Evolutionary conservation across 768 basidiomycete genomes (phyloP).

Genomic region (Pholiota molesta): DNA sequence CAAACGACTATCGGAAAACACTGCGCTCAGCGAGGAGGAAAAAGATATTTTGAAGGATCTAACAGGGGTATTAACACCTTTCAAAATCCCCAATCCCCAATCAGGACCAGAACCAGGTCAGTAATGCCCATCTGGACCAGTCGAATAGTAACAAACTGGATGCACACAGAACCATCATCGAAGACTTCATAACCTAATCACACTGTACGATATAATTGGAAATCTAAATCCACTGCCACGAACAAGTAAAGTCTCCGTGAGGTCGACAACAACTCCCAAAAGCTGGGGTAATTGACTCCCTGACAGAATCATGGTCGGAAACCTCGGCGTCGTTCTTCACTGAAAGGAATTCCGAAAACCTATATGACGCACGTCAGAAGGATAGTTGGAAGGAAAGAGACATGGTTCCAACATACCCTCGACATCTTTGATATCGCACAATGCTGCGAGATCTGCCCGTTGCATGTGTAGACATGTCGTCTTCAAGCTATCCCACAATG

Average conservation of each 20-base stretch:
- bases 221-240: constrained; percentile 23
- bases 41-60: constrained; percentile 31
- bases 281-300: constrained; percentile 4
- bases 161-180: constrained; percentile 20
- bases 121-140: neutral
- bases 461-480: constrained; percentile 83
- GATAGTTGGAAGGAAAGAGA: neutral
- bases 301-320: constrained; percentile 3
- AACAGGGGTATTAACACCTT: constrained; percentile 18
- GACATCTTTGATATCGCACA: constrained; percentile 76
- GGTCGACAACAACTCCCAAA: constrained; percentile 18
- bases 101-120: constrained; percentile 26
- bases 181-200: constrained; percentile 10
- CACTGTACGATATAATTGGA: constrained; percentile 7
- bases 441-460: constrained; percentile 70
- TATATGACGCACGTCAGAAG: constrained; percentile 15
- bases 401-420: constrained; percentile 43
- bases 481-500: constrained; percentile 89
- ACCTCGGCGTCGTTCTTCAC: constrained; percentile 6
- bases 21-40: constrained; percentile 30
- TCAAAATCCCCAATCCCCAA: constrained; percentile 19
- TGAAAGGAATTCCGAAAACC: constrained; percentile 32
- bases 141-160: neutral
- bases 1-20: constrained; percentile 48
- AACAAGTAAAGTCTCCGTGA: constrained; percentile 23